phyloP scores from a whole-genome alignment of 2,329 filamentous ascomycete genomes.

The Aspergillus nomiae region DNA sequence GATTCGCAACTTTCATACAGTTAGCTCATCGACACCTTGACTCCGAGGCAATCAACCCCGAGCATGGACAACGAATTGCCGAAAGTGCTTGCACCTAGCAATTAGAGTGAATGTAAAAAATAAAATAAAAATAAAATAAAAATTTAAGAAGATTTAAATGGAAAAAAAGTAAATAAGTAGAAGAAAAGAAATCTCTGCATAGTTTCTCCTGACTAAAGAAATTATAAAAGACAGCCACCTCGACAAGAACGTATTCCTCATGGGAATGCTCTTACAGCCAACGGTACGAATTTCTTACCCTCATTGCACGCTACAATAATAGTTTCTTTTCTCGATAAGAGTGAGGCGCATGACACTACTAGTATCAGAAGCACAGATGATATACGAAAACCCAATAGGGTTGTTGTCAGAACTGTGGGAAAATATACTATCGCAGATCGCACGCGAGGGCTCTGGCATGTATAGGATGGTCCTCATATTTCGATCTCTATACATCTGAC shows the following conservation, averaged over 20 bases:
- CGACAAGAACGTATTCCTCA: not conserved
- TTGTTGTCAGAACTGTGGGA: not conserved
- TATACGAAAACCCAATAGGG: not conserved
- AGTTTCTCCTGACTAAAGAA: not conserved
- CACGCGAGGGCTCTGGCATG: not conserved
- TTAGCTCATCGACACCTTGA: not conserved
- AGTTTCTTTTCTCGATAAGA: not conserved
- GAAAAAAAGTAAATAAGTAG: not conserved
- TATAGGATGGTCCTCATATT: not conserved
- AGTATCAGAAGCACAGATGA: not conserved
- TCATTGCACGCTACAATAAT: not conserved
- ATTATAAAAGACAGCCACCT: not conserved
- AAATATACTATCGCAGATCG: not conserved
- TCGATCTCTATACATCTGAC: not conserved
- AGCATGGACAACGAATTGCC: too few relatives aligned
- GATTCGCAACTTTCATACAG: not conserved
- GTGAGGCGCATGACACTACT: not conserved
- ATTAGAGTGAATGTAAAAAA: not conserved
- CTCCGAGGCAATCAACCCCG: not conserved
- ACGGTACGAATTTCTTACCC: not conserved
- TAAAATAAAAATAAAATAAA: not conserved
- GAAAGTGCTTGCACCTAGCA: too few relatives aligned
- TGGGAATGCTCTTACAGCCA: not conserved
- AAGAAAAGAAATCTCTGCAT: not conserved
- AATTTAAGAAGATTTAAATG: too few relatives aligned